Evolutionary conservation across 805 yeast genomes (phyloP).

Genomic region (Torulaspora indica): DNA sequence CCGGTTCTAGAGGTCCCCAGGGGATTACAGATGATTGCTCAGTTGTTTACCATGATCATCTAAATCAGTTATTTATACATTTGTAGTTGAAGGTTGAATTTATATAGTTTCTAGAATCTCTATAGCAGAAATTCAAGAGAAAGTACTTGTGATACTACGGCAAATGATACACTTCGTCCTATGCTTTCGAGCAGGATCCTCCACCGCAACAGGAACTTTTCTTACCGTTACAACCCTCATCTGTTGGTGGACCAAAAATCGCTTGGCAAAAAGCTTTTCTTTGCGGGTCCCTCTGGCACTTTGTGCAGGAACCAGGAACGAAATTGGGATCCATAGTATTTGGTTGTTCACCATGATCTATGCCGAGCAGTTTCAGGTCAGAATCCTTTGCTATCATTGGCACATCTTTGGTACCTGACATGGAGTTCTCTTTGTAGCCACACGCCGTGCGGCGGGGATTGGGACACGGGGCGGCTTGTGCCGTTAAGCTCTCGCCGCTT

Average conservation of each 20-base stretch:
- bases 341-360: conserved; percentile 9
- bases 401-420: too few species aligned
- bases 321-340: conserved; percentile 16
- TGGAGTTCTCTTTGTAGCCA: neutral
- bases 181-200: conserved; percentile 51
- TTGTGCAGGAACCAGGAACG: conserved; percentile 80
- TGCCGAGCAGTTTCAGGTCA: neutral
- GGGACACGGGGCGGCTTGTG: neutral
- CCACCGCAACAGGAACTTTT: neutral
- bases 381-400: neutral
- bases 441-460: neutral
- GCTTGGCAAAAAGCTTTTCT: conserved; percentile 85
- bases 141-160: too few species aligned
- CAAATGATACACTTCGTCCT: too few species aligned
- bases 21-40: conserved; percentile 19
- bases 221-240: neutral
- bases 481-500: neutral
- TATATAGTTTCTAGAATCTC: too few species aligned
- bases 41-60: conserved; percentile 18
- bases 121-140: too few species aligned
- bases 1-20: conserved; percentile 21
- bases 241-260: conserved; percentile 47
- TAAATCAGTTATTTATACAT: conserved; percentile 3
- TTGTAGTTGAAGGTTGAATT: neutral
- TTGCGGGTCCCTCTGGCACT: conserved; percentile 84